These are phyloP conservation scores for Solanum phureja DNA, from an alignment of 257 asterid species.

Conservation along the genomic window DNA sequence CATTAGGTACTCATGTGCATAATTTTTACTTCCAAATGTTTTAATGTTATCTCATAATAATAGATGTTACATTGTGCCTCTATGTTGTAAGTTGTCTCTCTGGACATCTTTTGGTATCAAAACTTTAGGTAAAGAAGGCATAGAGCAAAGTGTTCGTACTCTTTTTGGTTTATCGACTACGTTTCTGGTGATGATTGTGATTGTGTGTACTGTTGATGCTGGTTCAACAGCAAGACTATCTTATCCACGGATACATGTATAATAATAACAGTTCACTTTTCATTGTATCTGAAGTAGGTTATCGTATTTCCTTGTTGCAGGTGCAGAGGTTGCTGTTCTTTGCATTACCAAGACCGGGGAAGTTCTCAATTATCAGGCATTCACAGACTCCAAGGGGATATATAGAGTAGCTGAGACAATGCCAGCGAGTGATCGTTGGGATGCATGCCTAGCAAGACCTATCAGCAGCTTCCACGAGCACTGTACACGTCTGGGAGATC, in stretches of 20 bases:
- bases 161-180: not conserved
- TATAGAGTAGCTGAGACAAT: conserved; percentile 89
- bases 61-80: not conserved
- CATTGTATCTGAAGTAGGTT: not conserved
- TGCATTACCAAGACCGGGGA: conserved; percentile 93
- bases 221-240: not conserved
- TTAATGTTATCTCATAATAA: not conserved
- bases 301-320: conserved; percentile 25
- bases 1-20: not conserved
- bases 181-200: not conserved
- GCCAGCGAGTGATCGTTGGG: conserved; percentile 94
- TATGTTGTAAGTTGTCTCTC: not conserved
- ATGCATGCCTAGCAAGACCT: conserved; percentile 82
- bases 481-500: conserved; percentile 53
- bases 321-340: conserved; percentile 97
- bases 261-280: not conserved
- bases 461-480: conserved; percentile 78
- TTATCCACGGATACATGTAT: not conserved
- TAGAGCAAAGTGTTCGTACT: not conserved
- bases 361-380: conserved; percentile 86
- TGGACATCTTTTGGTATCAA: not conserved
- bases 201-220: not conserved
- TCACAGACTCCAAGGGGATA: conserved; percentile 62
- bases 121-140: not conserved
- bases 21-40: not conserved